Evolutionary conservation across 805 yeast genomes (phyloP), one percentile per base, ranked within the genome.

Genomic region (Barnettozyma botsteinii): DNA sequence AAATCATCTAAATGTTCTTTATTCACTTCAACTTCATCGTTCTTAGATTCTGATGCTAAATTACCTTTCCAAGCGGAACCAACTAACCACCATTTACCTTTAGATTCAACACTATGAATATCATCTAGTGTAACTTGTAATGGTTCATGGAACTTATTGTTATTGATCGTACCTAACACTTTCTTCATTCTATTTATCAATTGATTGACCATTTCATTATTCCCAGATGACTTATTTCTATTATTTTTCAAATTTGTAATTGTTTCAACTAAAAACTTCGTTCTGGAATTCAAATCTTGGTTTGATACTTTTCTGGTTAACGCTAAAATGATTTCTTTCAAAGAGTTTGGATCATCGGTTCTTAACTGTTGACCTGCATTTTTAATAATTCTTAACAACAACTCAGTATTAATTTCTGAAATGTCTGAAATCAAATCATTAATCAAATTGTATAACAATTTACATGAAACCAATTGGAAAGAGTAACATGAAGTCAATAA

Each of bases 71-170:
- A 93, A 0, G 98, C 96, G 1, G 98, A 85, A 36, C 99, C 99
- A 23, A 93, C 91, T 24, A 93, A 69, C 99, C 99, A 93, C 99
- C 99, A 93, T 62, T 91, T 93, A 42, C 99, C 99, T 48, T 79
- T 77, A 1, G 81, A 75, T 12, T 81, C 85, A 19, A 86, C 72
- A 45, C 75, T 77, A 35, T 75, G 77, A 42, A 93, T 87, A 64
- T 93, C 99, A 33, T 77, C 80, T 17, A 91, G 65, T 3, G 85
- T 66, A 0, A 93, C 98, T 49, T 85, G 87, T 20, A 93, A 69
- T 2, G 98, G 85, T 40, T 93, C 98, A 28, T 66, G 64, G 21
- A 62, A 57, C 32, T 72, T 72, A 28, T 65, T 64, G 14, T 69
- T 60, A 19, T 64, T 64, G 30, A 81, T 62, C 1, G 70, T 58